Base-by-base conservation (phyloP, 441 rosid species). In the Adansonia grandidieri region DNA sequence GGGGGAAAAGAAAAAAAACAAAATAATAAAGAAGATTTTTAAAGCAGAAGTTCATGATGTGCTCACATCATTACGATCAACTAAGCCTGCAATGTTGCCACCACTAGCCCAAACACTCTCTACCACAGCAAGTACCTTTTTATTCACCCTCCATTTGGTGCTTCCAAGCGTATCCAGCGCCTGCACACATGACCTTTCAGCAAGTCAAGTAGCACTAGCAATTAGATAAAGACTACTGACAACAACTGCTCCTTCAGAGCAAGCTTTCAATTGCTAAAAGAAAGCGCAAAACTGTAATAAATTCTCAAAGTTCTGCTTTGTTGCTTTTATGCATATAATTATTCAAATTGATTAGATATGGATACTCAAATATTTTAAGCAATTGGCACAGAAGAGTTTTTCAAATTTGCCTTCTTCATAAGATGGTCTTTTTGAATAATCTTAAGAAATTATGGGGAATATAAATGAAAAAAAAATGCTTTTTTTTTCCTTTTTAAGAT, bases 121-220 rank as follows among this genome's bases (percentile, higher is more conserved):
- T 74, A 93, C 89, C 42, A 89, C 96, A 87, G 83, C 82, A 85
- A 95, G 90, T 54, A 93, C 88, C 84, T 83, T 86, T 83, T 79
- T 83, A 78, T 93, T 95, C 58, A 95, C 92, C 84, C 93, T 91
- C 98, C 98, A 95, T 86, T 93, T 93, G 73, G 97, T 93, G 84
- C 80, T 89, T 80, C 98, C 98, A 82, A 95, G 98, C 2, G 91
- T 93, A 87, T 95, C 95, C 85, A 95, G 83, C 66, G 98, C 98
- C 98, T 95, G 87, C 51, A 5, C 48, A 73, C 72, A 9, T 75
- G 54, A 8, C 44, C 67, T 8, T 51, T 57, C 53, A 60, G 11
- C 17, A 51, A 22, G 48, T 69, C 60, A 74, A 70, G 17, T 6
- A 20, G 65, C 58, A 51, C n/a, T 13, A 72, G 74, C 62, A 22